Conservation (phyloP, 345 rosid genomes). For the Lumnitzera littorea region DNA sequence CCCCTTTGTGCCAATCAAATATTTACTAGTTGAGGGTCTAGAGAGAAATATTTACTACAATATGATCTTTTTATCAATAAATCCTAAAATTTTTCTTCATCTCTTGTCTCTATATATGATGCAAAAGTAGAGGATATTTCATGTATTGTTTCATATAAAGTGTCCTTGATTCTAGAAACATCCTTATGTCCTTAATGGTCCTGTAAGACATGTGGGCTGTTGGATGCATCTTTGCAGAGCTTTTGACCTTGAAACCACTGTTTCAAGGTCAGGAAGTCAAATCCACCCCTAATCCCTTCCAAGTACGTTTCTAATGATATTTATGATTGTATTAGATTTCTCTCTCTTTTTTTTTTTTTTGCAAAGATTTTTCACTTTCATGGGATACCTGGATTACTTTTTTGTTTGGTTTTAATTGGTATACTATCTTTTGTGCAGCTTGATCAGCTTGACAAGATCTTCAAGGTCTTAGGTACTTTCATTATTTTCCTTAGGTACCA, state of each 20-base stretch:
- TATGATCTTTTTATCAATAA: too few species aligned
- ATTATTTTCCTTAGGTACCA: background rate
- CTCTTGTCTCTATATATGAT: too few species aligned
- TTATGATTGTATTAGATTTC: background rate
- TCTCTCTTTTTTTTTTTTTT: background rate
- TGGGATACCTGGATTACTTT: too few species aligned
- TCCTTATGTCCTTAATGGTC: slow-evolving; percentile 12
- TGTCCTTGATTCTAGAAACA: background rate
- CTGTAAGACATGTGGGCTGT: slow-evolving; percentile 82
- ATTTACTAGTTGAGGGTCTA: too few species aligned
- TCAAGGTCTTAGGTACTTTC: slow-evolving; percentile 63
- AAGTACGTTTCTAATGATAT: slow-evolving; percentile 5
- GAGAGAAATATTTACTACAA: too few species aligned
- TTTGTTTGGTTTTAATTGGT: background rate
- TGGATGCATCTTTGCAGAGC: slow-evolving; percentile 97
- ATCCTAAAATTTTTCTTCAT: too few species aligned
- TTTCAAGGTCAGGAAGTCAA: slow-evolving; percentile 97
- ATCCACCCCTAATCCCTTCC: slow-evolving; percentile 78
- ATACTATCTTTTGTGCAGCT: slow-evolving; percentile 20
- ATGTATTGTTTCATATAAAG: too few species aligned
- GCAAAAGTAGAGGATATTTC: too few species aligned
- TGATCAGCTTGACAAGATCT: slow-evolving; percentile 98
- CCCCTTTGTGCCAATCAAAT: background rate
- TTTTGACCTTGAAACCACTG: slow-evolving; percentile 89
- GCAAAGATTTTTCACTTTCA: background rate